phyloP scores from a whole-genome alignment of 2,329 filamentous ascomycete genomes.

The Emergomyces pasteurianus region DNA sequence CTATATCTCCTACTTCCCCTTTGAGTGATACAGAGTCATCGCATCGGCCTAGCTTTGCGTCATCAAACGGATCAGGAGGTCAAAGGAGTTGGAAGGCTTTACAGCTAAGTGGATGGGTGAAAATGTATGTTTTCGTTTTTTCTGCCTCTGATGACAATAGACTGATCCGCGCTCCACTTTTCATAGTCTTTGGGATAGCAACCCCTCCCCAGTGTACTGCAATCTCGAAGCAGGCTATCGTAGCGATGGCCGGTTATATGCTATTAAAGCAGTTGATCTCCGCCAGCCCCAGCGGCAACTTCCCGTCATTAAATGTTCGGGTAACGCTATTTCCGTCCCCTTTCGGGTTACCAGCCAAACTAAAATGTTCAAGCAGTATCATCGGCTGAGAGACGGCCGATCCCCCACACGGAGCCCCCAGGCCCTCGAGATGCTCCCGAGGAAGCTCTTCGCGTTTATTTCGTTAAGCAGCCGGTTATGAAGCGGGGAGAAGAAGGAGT shows the following conservation, averaged over 20 bases:
- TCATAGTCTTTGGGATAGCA: not conserved
- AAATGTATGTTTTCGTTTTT: not conserved
- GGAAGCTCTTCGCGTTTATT: slow-evolving; percentile 6
- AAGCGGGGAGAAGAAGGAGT: slow-evolving; percentile 6
- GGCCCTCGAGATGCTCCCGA: slow-evolving; percentile 4
- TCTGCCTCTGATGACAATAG: not conserved
- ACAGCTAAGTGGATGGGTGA: not conserved
- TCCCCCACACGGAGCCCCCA: slow-evolving; percentile 10
- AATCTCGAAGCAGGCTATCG: slow-evolving; percentile 4
- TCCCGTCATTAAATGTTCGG: not conserved
- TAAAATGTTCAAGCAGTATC: slow-evolving; percentile 5
- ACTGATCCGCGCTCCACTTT: not conserved
- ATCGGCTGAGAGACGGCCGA: slow-evolving; percentile 5
- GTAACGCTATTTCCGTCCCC: not conserved
- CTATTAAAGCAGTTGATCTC: slow-evolving; percentile 4
- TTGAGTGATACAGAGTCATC: not conserved
- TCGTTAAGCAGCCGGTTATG: slow-evolving; percentile 7
- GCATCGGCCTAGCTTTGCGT: not conserved
- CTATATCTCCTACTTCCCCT: not conserved
- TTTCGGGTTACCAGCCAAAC: not conserved
- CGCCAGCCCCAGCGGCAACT: not conserved
- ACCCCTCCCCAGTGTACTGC: slow-evolving; percentile 1
- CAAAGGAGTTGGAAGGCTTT: not conserved
- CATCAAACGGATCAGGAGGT: not conserved
- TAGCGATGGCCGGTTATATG: not conserved